These are phyloP conservation scores for Nothophaeocryptopus gaeumannii DNA, from an alignment of 2,329 filamentous ascomycete species.

Conservation along the genomic window DNA sequence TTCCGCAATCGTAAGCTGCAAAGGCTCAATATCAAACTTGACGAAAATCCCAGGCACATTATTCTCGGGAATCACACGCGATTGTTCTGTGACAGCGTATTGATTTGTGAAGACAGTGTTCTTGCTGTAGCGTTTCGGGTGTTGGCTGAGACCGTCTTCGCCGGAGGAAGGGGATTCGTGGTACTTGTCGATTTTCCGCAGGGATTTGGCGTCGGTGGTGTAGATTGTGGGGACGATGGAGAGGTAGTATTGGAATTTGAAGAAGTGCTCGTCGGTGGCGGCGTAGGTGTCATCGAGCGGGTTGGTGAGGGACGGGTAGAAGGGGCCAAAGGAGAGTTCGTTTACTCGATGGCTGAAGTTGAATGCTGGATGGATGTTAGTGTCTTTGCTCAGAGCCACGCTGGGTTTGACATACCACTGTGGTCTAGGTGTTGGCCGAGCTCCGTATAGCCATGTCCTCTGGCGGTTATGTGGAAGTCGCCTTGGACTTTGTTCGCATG, in stretches of 20 bases:
- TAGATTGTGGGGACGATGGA: conserved; percentile 94
- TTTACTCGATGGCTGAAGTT: conserved; percentile 98
- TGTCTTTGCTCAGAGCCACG: not conserved
- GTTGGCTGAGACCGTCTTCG: conserved; percentile 34
- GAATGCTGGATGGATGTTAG: conserved; percentile 59
- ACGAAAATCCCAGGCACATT: conserved; percentile 87
- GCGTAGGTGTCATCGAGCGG: conserved; percentile 90
- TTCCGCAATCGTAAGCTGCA: conserved; percentile 81
- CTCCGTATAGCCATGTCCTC: conserved; percentile 91
- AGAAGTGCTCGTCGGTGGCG: conserved; percentile 71
- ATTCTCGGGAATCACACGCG: conserved; percentile 64
- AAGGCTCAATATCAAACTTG: conserved; percentile 98
- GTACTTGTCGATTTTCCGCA: conserved; percentile 35
- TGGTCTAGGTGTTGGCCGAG: conserved; percentile 79
- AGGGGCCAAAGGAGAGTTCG: conserved; percentile 95
- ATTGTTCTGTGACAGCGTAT: conserved; percentile 93
- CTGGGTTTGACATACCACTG: conserved; percentile 54
- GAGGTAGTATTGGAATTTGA: conserved; percentile 97
- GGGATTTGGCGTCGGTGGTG: conserved; percentile 51
- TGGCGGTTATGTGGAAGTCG: conserved; percentile 94
- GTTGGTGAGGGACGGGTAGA: conserved; percentile 89
- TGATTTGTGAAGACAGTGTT: conserved; percentile 87
- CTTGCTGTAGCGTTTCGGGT: conserved; percentile 38
- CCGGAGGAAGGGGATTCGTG: conserved; percentile 43
- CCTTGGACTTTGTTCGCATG: conserved; percentile 96